Percentiles rank a stretch among this genome's conserved stretches.
Conservation (phyloP, 352 stramenopile species). For the Plasmopara viticola region DNA sequence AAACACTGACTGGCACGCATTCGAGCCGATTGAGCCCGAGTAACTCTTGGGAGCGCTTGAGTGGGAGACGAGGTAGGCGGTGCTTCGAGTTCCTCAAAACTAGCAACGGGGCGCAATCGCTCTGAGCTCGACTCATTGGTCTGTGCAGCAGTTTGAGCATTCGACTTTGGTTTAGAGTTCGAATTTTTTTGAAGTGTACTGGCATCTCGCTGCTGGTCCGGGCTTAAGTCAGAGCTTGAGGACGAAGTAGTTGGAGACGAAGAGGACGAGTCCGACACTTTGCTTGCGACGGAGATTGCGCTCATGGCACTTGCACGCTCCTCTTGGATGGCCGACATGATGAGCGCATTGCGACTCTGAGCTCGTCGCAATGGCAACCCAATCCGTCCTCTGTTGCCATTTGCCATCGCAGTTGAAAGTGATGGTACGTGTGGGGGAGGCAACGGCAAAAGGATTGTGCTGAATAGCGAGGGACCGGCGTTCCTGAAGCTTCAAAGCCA, state of each 20-base stretch:
- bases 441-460: not conserved
- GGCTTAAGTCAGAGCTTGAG: slow-evolving; percentile 20
- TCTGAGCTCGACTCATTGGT: slow-evolving; percentile 1
- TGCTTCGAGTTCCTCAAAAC: slow-evolving; percentile 13
- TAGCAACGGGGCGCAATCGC: slow-evolving; percentile 14
- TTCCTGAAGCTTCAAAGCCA: not conserved
- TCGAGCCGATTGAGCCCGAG: slow-evolving; percentile 16
- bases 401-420: slow-evolving; percentile 23
- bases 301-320: slow-evolving; percentile 16
- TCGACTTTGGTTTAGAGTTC: not conserved
- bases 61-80: not conserved
- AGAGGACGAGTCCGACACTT: slow-evolving; percentile 8
- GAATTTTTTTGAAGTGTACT: not conserved
- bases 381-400: slow-evolving; percentile 20
- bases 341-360: slow-evolving; percentile 24
- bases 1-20: not conserved
- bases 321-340: slow-evolving; percentile 29
- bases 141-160: not conserved
- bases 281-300: slow-evolving; percentile 1
- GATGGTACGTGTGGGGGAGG: not conserved
- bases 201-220: slow-evolving; percentile 4
- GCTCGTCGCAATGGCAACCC: slow-evolving; percentile 19
- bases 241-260: slow-evolving; percentile 19
- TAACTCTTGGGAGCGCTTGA: slow-evolving; percentile 1
- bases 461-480: not conserved